These are phyloP conservation scores for Taiwanofungus camphoratus DNA, from an alignment of 1,284 basidiomycete species.

Conservation along the genomic window DNA sequence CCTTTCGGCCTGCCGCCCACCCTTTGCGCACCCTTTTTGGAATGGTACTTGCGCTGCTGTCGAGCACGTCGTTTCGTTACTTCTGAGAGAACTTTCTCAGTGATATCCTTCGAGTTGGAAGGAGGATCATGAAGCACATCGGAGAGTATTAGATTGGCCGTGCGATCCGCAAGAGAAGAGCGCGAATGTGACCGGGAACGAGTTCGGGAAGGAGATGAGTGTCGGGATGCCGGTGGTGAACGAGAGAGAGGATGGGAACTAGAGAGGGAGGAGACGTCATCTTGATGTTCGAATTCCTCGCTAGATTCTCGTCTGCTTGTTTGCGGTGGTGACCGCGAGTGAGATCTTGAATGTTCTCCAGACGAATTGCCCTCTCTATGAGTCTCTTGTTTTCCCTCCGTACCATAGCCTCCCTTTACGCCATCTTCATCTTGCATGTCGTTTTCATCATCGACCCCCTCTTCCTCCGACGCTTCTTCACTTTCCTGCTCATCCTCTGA, in stretches of 20 bases:
- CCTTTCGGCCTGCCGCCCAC: constrained; percentile 67
- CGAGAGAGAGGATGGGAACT: constrained; percentile 17
- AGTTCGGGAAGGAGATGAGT: constrained; percentile 16
- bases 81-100: constrained; percentile 59
- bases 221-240: constrained; percentile 20
- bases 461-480: constrained; percentile 29
- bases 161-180: constrained; percentile 19
- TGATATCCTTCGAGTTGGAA: constrained; percentile 29
- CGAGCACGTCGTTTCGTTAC: constrained; percentile 55
- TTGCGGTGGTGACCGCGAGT: neutral
- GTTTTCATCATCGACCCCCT: constrained; percentile 25
- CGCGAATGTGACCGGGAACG: constrained; percentile 18
- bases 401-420: constrained; percentile 20
- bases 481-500: constrained; percentile 29
- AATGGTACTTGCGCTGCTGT: constrained; percentile 69
- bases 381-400: constrained; percentile 13
- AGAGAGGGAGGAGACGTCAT: constrained; percentile 9
- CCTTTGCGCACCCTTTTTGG: constrained; percentile 57
- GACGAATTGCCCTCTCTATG: neutral
- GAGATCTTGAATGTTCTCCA: neutral
- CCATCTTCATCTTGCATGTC: constrained; percentile 23
- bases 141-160: constrained; percentile 18
- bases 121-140: constrained; percentile 4
- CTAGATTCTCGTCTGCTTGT: neutral
- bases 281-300: constrained; percentile 1